phyloP scores from a whole-genome alignment of 192 early-diverging fungal species.

The Blastocladiella britannica region DNA sequence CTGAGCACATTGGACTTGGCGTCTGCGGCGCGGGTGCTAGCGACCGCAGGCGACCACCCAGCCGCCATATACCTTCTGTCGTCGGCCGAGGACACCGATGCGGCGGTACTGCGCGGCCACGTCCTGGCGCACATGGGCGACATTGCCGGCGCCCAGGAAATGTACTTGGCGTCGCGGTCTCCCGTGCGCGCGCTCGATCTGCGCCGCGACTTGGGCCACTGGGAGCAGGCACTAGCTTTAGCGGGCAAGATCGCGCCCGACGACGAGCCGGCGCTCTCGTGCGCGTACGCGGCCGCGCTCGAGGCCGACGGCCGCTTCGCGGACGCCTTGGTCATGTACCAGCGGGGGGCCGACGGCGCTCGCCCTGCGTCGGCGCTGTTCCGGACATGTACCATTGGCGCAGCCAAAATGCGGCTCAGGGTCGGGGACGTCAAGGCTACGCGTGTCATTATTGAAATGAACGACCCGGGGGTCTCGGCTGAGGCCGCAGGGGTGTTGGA shows the following conservation, averaged over 20 bases:
- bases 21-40: too few species aligned
- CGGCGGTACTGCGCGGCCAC: neutral
- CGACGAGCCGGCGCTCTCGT: slow-evolving; percentile 22
- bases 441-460: slow-evolving; percentile 20
- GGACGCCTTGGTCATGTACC: slow-evolving; percentile 27
- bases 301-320: slow-evolving; percentile 19
- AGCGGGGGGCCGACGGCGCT: slow-evolving; percentile 19
- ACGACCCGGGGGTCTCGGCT: slow-evolving; percentile 17
- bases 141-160: neutral
- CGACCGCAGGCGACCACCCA: too few species aligned
- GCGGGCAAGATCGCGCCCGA: slow-evolving; percentile 18
- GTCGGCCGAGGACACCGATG: too few species aligned
- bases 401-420: slow-evolving; percentile 23
- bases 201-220: slow-evolving; percentile 20
- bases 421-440: slow-evolving; percentile 29
- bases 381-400: slow-evolving; percentile 15
- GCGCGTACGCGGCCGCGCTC: slow-evolving; percentile 26
- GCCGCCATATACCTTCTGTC: too few species aligned
- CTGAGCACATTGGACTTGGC: too few species aligned
- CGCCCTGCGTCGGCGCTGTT: slow-evolving; percentile 1
- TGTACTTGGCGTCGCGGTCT: neutral
- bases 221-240: slow-evolving; percentile 26
- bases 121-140: neutral
- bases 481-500: slow-evolving; percentile 30
- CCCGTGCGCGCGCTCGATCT: slow-evolving; percentile 15